Base-by-base conservation (phyloP, 305 asterid species). In the Solanum aculeatissimum region DNA sequence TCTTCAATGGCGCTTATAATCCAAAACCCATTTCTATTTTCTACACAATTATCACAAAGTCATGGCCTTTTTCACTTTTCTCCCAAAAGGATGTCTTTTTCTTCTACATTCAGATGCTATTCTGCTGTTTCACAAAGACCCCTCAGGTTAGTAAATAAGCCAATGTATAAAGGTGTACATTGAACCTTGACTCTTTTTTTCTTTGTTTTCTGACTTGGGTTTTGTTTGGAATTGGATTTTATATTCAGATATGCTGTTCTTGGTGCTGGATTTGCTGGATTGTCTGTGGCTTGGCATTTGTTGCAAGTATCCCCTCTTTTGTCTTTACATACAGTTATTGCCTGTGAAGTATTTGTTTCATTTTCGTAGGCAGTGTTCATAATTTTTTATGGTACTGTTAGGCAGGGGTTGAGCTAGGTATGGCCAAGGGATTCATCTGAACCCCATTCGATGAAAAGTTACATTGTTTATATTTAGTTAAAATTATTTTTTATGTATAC, bases 181-280 rank as follows among this genome's bases (percentile, higher is more conserved):
- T 23, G 7, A 25, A 25, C 11, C 43, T 35, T 13, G 29, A 10
- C 14, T 81, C 3, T 18, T 62, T 6, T 1, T 63, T 63, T 5
- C 1, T 9, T 18, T 63, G 21, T 38, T 21, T 45, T 6, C 62
- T 68, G 19, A 81, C 32, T 81, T 83, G 80, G 13, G 29, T 83
- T 68, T 83, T 51, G 53, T 68, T 83, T 86, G 84, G 77, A 69
- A 69, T 69, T 69, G 77, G 9, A 47, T 82, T 77, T 16, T 84
- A 10, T 71, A 55, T 87, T 87, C 89, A 97, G 99, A 83, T 92
- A 88, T 86, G 99, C 98, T 83, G 93, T 97, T 90, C 97, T 97
- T 86, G 99, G 99, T 74, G 99, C 99, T 86, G 99, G 99, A 58
- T 95, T 95, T 91, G 98, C 99, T 87, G 99, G 99, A 80, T 86